Evolutionary conservation across 2,329 filamentous ascomycete species (phyloP).

Genomic region (Fusarium sacchari): DNA sequence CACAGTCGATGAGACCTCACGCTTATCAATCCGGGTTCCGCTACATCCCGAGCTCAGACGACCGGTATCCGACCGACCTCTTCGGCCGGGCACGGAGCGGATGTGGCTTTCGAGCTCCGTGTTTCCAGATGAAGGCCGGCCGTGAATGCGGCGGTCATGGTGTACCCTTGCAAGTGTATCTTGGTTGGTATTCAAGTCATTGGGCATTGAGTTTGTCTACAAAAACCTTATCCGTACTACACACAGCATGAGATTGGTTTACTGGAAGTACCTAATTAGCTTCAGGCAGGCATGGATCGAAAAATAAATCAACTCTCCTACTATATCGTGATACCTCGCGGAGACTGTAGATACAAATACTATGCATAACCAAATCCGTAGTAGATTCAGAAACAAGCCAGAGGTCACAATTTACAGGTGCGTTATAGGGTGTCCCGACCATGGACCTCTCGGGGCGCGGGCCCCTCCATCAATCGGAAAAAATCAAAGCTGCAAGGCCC

Average conservation of each 20-base stretch:
- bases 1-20: conserved; percentile 7
- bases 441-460: conserved; percentile 25
- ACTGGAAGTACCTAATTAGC: background rate
- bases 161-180: background rate
- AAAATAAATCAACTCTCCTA: background rate
- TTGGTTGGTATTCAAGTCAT: background rate
- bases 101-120: conserved; percentile 7
- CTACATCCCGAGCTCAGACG: background rate
- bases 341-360: background rate
- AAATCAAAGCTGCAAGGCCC: conserved; percentile 23
- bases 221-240: background rate
- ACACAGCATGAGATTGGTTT: background rate
- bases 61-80: background rate
- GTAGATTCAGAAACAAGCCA: background rate
- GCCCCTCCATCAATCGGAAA: conserved; percentile 36
- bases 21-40: background rate
- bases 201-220: too few relatives aligned
- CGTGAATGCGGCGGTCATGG: background rate
- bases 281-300: background rate
- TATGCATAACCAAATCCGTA: background rate
- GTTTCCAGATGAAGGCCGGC: background rate
- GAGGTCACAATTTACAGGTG: background rate
- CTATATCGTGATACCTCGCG: background rate
- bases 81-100: conserved; percentile 19
- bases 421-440: background rate